A percentile compares a stretch with the other conserved stretches of the same genome.
These are phyloP conservation scores for Stentor roeselii DNA, from an alignment of 73 alveolate species.

Conservation along the genomic window DNA sequence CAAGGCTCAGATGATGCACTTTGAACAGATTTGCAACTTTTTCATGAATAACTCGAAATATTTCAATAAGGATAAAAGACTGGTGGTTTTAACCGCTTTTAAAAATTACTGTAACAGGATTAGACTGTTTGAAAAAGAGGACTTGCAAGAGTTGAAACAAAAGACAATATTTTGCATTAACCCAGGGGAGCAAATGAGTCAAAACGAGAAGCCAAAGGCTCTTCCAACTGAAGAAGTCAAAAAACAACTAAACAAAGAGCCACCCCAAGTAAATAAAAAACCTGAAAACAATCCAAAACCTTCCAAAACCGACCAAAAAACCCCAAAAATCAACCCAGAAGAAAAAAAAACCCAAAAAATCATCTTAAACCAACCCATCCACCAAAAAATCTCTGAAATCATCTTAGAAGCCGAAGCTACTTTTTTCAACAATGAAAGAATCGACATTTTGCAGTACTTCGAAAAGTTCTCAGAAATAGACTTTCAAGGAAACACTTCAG, in stretches of 20 bases:
- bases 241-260: background rate
- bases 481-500: background rate
- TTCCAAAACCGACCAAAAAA: background rate
- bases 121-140: background rate
- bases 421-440: background rate
- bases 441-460: background rate
- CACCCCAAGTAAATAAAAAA: background rate
- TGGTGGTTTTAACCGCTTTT: background rate
- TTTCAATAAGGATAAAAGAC: background rate
- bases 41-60: background rate
- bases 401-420: background rate
- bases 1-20: background rate
- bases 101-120: background rate
- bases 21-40: no score
- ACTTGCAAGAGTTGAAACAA: background rate
- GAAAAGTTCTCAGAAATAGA: background rate
- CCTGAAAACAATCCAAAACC: background rate
- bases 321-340: background rate
- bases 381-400: background rate
- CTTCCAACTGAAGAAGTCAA: background rate
- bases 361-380: no score
- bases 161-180: background rate
- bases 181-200: background rate
- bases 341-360: background rate
- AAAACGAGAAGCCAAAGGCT: background rate